Conservation (phyloP, 2,329 filamentous ascomycete species). For the Ustilaginoidea virens region DNA sequence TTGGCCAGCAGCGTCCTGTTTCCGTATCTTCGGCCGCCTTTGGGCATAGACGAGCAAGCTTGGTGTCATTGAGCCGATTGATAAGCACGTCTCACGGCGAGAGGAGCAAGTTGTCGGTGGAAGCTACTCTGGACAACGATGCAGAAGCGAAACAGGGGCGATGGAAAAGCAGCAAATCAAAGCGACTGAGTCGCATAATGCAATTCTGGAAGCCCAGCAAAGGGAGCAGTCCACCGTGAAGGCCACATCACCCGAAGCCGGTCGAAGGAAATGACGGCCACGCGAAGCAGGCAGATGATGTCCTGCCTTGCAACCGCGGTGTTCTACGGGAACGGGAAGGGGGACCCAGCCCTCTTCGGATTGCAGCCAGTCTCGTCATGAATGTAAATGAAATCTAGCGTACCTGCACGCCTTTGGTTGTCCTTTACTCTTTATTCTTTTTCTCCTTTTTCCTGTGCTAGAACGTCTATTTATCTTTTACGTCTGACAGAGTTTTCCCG, state of each 20-base stretch:
- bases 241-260: too few relatives aligned
- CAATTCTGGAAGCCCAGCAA: conserved; percentile 61
- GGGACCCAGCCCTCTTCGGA: too few relatives aligned
- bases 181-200: conserved; percentile 58
- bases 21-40: conserved; percentile 47
- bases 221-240: conserved; percentile 15
- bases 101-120: conserved; percentile 58
- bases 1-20: conserved; percentile 41
- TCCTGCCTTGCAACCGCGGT: too few relatives aligned
- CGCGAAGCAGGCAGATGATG: too few relatives aligned
- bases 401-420: conserved; percentile 13
- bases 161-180: conserved; percentile 46
- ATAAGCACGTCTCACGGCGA: conserved; percentile 63
- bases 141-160: conserved; percentile 36
- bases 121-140: conserved; percentile 43
- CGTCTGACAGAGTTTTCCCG: too few relatives aligned
- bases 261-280: too few relatives aligned
- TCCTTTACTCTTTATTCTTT: not conserved
- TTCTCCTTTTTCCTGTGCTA: not conserved
- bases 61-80: conserved; percentile 61
- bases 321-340: too few relatives aligned
- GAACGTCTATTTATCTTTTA: too few relatives aligned
- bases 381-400: conserved; percentile 22
- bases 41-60: conserved; percentile 57
- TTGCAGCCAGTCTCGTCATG: too few relatives aligned